These are phyloP conservation scores for Kluyveromyces starmeri DNA, from an alignment of 805 yeast genomes.

Conservation along the genomic window DNA sequence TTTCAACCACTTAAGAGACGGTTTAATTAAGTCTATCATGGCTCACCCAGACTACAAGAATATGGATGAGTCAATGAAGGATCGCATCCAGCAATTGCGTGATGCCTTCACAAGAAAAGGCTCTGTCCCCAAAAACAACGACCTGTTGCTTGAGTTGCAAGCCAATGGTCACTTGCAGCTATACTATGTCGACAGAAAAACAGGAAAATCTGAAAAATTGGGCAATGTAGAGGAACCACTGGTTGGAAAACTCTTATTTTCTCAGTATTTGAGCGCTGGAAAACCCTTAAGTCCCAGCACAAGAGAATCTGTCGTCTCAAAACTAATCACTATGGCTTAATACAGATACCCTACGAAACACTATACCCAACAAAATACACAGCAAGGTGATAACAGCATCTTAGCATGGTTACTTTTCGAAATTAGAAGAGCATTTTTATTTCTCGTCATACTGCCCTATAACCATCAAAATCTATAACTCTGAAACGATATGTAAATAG, in stretches of 20 bases:
- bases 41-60: constrained; percentile 54
- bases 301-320: constrained; percentile 18
- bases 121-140: constrained; percentile 67
- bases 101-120: constrained; percentile 54
- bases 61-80: constrained; percentile 37
- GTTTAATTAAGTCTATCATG: constrained; percentile 70
- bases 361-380: too few species aligned
- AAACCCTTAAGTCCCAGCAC: constrained; percentile 25
- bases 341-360: too few species aligned
- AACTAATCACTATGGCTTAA: constrained; percentile 14
- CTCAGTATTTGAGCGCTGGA: constrained; percentile 65
- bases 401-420: too few species aligned
- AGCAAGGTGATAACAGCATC: too few species aligned
- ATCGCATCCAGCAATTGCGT: constrained; percentile 62
- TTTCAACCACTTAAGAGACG: constrained; percentile 82
- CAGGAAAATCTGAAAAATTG: constrained; percentile 32
- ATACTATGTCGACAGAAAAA: constrained; percentile 34
- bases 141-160: constrained; percentile 49
- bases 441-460: too few species aligned
- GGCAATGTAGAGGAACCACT: constrained; percentile 58
- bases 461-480: too few species aligned
- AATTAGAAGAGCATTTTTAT: too few species aligned
- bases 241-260: constrained; percentile 56
- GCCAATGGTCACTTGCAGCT: constrained; percentile 39
- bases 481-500: too few species aligned